Conservation (phyloP, 1,284 basidiomycete genomes). For the Naganishia sp. region DNA sequence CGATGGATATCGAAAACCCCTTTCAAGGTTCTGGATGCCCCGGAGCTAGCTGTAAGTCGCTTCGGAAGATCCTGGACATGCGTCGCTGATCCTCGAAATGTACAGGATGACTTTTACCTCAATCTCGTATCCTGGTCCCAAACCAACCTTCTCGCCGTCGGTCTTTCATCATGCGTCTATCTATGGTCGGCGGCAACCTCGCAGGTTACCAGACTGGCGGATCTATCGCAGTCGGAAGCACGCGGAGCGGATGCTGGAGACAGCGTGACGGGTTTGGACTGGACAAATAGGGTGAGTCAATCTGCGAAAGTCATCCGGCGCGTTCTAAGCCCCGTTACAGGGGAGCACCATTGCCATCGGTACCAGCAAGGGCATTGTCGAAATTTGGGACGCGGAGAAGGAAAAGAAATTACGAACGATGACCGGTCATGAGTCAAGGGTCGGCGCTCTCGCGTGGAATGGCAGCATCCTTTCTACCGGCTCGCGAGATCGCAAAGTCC, state of each 20-base stretch:
- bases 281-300: conserved; percentile 77
- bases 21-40: conserved; percentile 95
- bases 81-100: conserved; percentile 10
- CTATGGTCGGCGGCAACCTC: conserved; percentile 76
- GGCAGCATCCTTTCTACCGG: conserved; percentile 84
- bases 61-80: not conserved
- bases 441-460: conserved; percentile 95
- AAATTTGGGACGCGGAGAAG: conserved; percentile 91
- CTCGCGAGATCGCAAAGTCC: conserved; percentile 84
- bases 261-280: conserved; percentile 79
- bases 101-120: conserved; percentile 89
- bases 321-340: conserved; percentile 48
- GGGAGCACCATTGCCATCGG: conserved; percentile 90
- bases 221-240: conserved; percentile 59
- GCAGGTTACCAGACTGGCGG: conserved; percentile 86
- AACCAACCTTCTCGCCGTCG: conserved; percentile 91
- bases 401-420: conserved; percentile 75
- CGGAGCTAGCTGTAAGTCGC: conserved; percentile 70
- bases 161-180: conserved; percentile 88
- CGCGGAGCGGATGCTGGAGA: conserved; percentile 53
- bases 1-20: conserved; percentile 91
- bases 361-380: conserved; percentile 79
- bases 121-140: conserved; percentile 97
- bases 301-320: not conserved
- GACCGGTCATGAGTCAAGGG: conserved; percentile 81